Percentiles rank a stretch among this genome's conserved stretches.
Evolutionary conservation across 2,329 filamentous ascomycete species (phyloP).

Genomic region (Davidsoniella virescens): DNA sequence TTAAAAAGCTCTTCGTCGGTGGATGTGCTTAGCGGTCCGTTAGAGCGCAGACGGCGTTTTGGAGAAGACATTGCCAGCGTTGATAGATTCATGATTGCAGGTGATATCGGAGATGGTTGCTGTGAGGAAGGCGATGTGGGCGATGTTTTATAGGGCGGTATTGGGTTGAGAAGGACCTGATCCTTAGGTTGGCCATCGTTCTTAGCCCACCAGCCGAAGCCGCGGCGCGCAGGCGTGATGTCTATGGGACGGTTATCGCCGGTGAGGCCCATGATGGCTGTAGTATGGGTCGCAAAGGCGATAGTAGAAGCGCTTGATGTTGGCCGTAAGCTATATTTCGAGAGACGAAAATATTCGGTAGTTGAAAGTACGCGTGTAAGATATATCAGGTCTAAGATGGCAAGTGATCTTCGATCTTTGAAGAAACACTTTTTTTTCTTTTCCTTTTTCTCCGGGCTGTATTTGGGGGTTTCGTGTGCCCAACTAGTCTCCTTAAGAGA

Average conservation of each 20-base stretch:
- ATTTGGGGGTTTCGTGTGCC: too few species aligned
- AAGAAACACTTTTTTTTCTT: too few species aligned
- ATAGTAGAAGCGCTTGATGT: not conserved
- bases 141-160: conserved; percentile 11
- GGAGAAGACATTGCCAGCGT: conserved; percentile 16
- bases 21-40: conserved; percentile 10
- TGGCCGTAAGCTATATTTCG: too few species aligned
- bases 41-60: not conserved
- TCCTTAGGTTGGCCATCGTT: not conserved
- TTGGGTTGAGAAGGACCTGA: conserved; percentile 10
- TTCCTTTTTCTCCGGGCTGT: too few species aligned
- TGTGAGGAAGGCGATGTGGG: not conserved
- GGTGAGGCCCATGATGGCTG: conserved; percentile 6
- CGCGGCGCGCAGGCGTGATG: conserved; percentile 6
- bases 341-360: too few species aligned
- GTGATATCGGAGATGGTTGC: conserved; percentile 26
- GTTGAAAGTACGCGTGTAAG: too few species aligned
- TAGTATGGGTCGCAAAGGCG: not conserved
- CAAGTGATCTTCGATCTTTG: too few species aligned
- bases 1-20: conserved; percentile 37
- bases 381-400: too few species aligned
- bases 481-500: too few species aligned
- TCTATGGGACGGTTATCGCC: conserved; percentile 10
- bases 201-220: conserved; percentile 10
- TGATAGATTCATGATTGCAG: conserved; percentile 30